Conservation (phyloP, 495 filamentous ascomycete genomes). For the Podospora appendiculata region DNA sequence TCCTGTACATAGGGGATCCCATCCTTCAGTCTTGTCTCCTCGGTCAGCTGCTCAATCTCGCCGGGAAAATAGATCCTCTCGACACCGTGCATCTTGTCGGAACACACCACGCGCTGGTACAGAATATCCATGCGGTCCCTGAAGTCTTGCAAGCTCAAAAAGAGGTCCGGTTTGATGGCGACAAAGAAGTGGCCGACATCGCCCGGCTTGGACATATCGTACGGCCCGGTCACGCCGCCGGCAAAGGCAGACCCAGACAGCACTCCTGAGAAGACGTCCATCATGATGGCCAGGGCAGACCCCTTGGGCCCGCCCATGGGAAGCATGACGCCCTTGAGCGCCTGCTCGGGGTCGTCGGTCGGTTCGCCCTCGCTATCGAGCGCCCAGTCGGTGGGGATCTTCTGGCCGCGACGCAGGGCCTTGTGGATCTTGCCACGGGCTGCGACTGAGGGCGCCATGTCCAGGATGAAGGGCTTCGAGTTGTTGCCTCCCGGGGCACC, state of each 20-base stretch:
- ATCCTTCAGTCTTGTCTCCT: constrained; percentile 43
- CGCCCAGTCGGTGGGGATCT: constrained; percentile 68
- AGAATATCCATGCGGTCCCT: constrained; percentile 61
- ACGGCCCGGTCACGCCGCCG: constrained; percentile 62
- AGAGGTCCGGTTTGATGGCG: constrained; percentile 69
- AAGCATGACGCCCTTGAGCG: constrained; percentile 65
- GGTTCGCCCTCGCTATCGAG: constrained; percentile 59
- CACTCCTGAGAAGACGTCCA: constrained; percentile 79
- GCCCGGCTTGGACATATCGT: constrained; percentile 58
- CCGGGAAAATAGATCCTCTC: constrained; percentile 73
- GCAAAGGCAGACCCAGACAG: constrained; percentile 63
- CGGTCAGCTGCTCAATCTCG: constrained; percentile 61
- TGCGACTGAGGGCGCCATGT: constrained; percentile 71
- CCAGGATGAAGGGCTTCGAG: constrained; percentile 54
- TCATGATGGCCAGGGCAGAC: constrained; percentile 65
- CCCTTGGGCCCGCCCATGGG: constrained; percentile 78
- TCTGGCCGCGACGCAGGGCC: constrained; percentile 60
- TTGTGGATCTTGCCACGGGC: constrained; percentile 73
- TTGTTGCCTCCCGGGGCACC: constrained; percentile 52
- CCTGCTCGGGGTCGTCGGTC: constrained; percentile 59
- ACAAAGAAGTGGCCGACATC: constrained; percentile 74
- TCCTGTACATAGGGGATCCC: constrained; percentile 61
- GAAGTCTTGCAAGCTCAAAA: constrained; percentile 64
- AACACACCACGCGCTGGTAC: constrained; percentile 54
- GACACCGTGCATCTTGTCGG: constrained; percentile 61